phyloP scores from a whole-genome alignment of 176 grass and related monocot genomes.

The Carex pumila region DNA sequence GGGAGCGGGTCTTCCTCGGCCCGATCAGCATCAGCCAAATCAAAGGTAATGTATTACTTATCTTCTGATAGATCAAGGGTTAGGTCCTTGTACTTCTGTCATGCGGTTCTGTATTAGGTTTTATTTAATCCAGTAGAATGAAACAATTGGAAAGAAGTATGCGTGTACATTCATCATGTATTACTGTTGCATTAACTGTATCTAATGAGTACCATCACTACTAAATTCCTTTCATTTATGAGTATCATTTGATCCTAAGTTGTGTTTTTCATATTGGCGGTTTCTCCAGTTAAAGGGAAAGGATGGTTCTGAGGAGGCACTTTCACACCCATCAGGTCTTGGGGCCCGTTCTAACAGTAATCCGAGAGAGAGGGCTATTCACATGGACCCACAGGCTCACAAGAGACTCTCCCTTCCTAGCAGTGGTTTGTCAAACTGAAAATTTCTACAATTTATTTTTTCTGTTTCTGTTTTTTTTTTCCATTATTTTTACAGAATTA shows the following conservation, averaged over 20 bases:
- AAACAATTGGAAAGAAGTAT: not conserved
- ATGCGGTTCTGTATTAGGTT: not conserved
- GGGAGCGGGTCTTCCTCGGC: slow-evolving; percentile 39
- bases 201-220: too few relatives aligned
- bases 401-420: slow-evolving; percentile 65
- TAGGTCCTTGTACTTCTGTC: not conserved
- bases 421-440: slow-evolving; percentile 32
- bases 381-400: slow-evolving; percentile 33
- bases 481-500: not conserved
- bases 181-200: not conserved
- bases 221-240: not conserved
- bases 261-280: not conserved
- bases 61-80: not conserved
- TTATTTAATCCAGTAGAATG: not conserved
- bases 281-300: slow-evolving; percentile 30
- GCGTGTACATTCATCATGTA: not conserved
- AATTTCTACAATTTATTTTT: not conserved
- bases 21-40: slow-evolving; percentile 36
- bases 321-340: slow-evolving; percentile 35
- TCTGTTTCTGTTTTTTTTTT: slow-evolving; percentile 1
- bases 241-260: not conserved
- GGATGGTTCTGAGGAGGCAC: slow-evolving; percentile 42
- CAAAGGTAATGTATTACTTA: slow-evolving; percentile 25
- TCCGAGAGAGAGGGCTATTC: slow-evolving; percentile 56
- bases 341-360: slow-evolving; percentile 48